Conservation (phyloP, 2,329 filamentous ascomycete species). For the Nectriaceae sp. region DNA sequence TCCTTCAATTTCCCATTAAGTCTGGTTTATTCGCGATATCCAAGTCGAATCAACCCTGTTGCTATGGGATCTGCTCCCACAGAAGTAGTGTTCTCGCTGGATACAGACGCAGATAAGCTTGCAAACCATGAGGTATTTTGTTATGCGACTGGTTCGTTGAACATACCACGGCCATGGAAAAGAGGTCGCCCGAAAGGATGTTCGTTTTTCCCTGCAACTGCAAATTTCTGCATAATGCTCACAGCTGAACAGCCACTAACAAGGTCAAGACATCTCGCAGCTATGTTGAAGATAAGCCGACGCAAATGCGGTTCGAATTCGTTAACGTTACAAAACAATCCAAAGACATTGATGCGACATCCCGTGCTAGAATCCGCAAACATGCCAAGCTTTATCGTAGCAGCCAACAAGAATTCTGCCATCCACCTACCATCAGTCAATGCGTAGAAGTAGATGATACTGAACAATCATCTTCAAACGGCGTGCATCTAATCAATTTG, state of each 20-base stretch:
- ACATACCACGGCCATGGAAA: conserved; percentile 1
- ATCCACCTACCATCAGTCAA: not conserved
- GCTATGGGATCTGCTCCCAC: not conserved
- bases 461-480: no score
- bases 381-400: not conserved
- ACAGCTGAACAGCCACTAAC: no score
- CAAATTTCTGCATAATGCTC: no score
- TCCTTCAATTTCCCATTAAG: not conserved
- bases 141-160: not conserved
- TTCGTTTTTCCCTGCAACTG: not conserved
- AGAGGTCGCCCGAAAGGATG: conserved; percentile 3
- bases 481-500: not conserved
- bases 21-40: no score
- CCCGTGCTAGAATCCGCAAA: not conserved
- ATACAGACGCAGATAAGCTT: not conserved
- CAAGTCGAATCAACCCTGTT: not conserved
- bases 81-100: not conserved
- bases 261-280: no score
- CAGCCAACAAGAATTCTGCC: not conserved
- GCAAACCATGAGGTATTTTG: not conserved
- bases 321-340: not conserved
- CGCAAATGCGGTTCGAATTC: not conserved
- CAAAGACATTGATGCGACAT: not conserved
- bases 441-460: no score
- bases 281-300: no score